Conservation (phyloP, 2,329 filamentous ascomycete genomes). For the Fusarium marasasianum region DNA sequence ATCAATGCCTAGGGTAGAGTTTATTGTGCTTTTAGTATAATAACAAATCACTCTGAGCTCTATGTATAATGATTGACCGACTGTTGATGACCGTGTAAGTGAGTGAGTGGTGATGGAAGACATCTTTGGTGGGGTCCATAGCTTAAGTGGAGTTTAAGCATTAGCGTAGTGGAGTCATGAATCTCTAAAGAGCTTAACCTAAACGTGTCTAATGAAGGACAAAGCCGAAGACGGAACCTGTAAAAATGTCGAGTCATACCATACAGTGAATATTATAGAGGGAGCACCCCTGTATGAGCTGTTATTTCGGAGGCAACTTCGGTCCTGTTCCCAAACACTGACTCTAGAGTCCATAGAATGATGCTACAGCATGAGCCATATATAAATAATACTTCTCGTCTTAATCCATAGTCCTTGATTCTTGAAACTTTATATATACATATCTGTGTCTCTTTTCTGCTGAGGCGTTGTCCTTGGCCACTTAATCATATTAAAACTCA, state of each 20-base stretch:
- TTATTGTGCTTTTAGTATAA: neutral
- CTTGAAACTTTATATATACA: neutral
- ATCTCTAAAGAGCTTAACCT: neutral
- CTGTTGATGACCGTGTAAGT: conserved; percentile 16
- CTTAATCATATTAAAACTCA: conserved; percentile 14
- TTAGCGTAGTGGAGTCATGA: conserved; percentile 7
- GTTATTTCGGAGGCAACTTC: conserved; percentile 28
- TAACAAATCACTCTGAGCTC: neutral
- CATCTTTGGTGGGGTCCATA: neutral
- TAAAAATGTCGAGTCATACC: conserved; percentile 36
- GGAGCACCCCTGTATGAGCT: conserved; percentile 5
- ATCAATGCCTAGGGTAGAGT: too few species aligned
- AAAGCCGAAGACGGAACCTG: conserved; percentile 40
- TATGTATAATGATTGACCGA: neutral
- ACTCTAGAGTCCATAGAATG: neutral
- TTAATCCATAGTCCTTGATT: neutral
- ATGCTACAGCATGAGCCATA: neutral
- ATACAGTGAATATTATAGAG: neutral
- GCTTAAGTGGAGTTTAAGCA: neutral
- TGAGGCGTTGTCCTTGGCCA: neutral
- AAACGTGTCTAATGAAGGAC: neutral
- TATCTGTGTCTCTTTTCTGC: neutral
- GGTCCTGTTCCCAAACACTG: conserved; percentile 14
- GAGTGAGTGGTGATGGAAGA: neutral
- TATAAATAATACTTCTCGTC: conserved; percentile 2